These are phyloP conservation scores for Aureobasidium subglaciale DNA, from an alignment of 2,329 filamentous ascomycete species.

Conservation along the genomic window DNA sequence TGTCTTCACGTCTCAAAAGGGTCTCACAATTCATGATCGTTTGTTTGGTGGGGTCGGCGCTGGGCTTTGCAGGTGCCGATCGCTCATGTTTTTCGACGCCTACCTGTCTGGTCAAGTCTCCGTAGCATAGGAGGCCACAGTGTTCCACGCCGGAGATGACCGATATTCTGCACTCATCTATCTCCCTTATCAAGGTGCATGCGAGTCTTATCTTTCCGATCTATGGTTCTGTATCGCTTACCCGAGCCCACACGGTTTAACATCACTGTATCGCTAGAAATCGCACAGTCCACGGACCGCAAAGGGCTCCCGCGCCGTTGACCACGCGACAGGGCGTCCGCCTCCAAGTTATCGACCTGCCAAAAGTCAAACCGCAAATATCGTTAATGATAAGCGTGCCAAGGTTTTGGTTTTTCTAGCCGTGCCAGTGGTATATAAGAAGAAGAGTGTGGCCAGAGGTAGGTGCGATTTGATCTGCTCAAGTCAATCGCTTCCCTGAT, in stretches of 20 bases:
- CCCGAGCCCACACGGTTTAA: neutral
- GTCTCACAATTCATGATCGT: too few species aligned
- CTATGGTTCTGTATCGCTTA: neutral
- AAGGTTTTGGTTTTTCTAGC: neutral
- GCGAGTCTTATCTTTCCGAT: slow-evolving; percentile 4
- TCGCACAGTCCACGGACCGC: neutral
- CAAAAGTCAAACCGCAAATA: neutral
- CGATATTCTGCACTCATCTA: neutral
- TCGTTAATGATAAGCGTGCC: slow-evolving; percentile 6
- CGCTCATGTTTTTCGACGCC: too few species aligned
- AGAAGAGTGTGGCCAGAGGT: neutral
- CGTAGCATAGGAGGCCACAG: too few species aligned
- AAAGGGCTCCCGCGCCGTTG: neutral
- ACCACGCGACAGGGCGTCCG: neutral
- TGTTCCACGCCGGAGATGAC: neutral
- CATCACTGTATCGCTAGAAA: neutral
- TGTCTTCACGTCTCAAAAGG: too few species aligned
- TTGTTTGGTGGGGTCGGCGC: too few species aligned
- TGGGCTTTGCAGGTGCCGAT: too few species aligned
- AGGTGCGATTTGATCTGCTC: neutral
- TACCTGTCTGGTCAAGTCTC: too few species aligned
- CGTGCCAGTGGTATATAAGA: neutral
- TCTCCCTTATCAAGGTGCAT: neutral
- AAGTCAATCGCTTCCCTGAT: neutral
- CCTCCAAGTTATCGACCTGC: slow-evolving; percentile 1